Base-by-base conservation (phyloP, 306 rosid species). In the Myrica gale region DNA sequence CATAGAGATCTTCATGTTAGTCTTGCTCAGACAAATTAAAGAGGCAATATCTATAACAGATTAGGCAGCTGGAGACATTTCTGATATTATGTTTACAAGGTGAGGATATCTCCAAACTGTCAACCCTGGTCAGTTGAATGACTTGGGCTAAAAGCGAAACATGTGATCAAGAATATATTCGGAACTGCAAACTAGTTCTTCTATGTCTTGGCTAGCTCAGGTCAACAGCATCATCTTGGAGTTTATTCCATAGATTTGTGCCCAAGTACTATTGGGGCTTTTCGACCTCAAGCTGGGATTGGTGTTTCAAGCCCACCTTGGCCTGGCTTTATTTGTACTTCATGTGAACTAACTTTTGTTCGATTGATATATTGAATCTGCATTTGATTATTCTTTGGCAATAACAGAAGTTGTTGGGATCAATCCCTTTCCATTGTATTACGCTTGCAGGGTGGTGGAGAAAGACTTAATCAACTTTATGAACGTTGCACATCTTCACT, bases 391-490 rank as follows among this genome's bases (percentile, higher is more conserved):
- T 42, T 42, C 9, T 63, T 39, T 43, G 50, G 46, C 2, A 41
- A 37, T 41, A 8, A 19, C 15, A 3, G 50, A 66, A 17, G 6
- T 66, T 66, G 9, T 42, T 76, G 74, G 60, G 58, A 63, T 77
- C 77, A 74, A 51, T 83, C 76, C 76, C 26, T 43, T 75, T 54
- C 56, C 67, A 20, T 58, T 55, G 46, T 67, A 66, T 56, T 20
- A 57, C 55, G 44, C 63, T 37, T 84, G 79, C 86, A 95, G 97
- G 99, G 97, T 54, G 99, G 97, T 41, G 99, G 99, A 69, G 99
- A 95, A 86, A 92, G 97, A 80, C 85, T 81, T 74, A 92, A 79
- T 78, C 96, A 88, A 77, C 93, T 95, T 81, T 86, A 74, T 75
- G 82, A 85, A 48, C 97, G 97, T 69, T 71, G 96, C 83, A 86